Evolutionary conservation across 1,284 basidiomycete genomes (phyloP), one percentile per base, ranked within the genome.

Genomic region (Cutaneotrichosporon sp.): DNA sequence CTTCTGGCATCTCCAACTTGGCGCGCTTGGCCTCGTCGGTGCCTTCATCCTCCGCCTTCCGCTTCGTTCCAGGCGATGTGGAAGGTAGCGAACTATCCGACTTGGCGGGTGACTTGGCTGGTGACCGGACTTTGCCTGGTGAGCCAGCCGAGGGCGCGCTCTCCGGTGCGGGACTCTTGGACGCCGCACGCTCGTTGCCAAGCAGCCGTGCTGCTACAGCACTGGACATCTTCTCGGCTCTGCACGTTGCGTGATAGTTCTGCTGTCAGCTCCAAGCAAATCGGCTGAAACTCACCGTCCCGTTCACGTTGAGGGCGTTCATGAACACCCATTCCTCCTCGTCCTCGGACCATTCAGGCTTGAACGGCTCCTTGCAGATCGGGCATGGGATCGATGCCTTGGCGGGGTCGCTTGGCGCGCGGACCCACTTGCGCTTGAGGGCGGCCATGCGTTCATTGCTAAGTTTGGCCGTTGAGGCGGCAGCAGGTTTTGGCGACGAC

Each of bases 241-340:
- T 84, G 74, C 91, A 94, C 4, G 90, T 93, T 38, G 91, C 90
- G 76, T 96, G 91, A 69, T 84, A 94, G 65, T 93, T 82, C 84
- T 88, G 62, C 9, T 8, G 45, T 55, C 47, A 46, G 45, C 37
- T 42, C 34, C 43, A 45, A 1, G 11, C n/a, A 24, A 14, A 16
- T 9, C 7, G 10, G 34, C 2, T 1, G n/a, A n/a, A 35, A 57
- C 87, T 57, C 73, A 90, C 90, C 77, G 81, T 82, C 51, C 86
- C 86, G 58, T 92, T 87, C 52, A 86, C 84, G 69, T 81, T 82
- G 22, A 92, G 79, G 0, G 93, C 91, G 69, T 98, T 97, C 65
- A 81, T 82, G 90, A 92, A 99, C 17, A 97, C 87, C 93, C 94
- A 98, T 63, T 97, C 96, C 76, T 98, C 96, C 59, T 96, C 92